Percentiles rank a stretch among this genome's conserved stretches.
phyloP scores from a whole-genome alignment of 257 asterid species.

The Thymus quinquecostatus region DNA sequence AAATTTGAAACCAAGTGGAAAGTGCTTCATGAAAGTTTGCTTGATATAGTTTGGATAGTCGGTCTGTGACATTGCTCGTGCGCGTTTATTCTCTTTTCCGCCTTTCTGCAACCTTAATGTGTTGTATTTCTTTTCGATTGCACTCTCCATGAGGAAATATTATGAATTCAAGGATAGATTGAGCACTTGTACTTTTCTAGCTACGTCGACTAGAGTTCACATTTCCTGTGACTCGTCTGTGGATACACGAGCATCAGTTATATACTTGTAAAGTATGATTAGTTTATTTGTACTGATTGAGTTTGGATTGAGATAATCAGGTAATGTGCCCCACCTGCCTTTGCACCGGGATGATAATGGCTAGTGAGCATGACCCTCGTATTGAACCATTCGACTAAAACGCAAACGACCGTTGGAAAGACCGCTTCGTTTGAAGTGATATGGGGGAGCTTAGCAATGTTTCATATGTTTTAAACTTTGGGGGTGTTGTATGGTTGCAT shows the following conservation, averaged over 20 bases:
- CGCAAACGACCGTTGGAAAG: neutral
- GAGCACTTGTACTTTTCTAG: neutral
- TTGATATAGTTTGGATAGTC: no score
- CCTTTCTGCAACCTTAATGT: no score
- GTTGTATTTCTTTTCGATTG: no score
- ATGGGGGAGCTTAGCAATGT: no score
- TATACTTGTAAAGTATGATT: neutral
- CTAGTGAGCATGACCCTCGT: slow-evolving; percentile 90
- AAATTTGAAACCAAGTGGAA: neutral
- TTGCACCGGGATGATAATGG: slow-evolving; percentile 97
- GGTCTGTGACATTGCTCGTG: no score
- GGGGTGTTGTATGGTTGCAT: no score
- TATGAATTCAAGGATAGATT: neutral
- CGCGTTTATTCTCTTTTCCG: no score
- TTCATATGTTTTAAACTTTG: neutral
- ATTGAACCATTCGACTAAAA: slow-evolving; percentile 83
- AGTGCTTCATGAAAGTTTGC: neutral
- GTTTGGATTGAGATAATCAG: slow-evolving; percentile 33
- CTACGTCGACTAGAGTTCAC: neutral
- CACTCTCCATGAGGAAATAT: neutral
- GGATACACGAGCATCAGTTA: neutral
- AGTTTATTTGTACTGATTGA: neutral
- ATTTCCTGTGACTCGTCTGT: neutral
- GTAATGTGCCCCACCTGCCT: slow-evolving; percentile 97
- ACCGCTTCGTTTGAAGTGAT: slow-evolving; percentile 1